Percentiles rank a stretch among this genome's conserved stretches.
Conservation (phyloP, 2,329 filamentous ascomycete species). For the Hypoxylon sp. region DNA sequence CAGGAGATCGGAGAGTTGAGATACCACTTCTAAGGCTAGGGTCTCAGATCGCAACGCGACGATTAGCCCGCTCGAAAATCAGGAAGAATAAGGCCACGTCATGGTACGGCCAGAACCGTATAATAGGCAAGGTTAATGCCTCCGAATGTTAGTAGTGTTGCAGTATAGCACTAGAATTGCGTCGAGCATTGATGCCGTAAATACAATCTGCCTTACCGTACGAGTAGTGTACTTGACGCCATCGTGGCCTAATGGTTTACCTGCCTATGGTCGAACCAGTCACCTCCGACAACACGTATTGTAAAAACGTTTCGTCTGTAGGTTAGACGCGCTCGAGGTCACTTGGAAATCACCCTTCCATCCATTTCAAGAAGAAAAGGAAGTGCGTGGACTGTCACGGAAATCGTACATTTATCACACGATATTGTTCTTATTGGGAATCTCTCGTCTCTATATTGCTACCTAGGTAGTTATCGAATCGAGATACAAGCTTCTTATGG, state of each 20-base stretch:
- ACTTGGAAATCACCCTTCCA: not conserved
- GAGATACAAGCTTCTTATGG: slow-evolving; percentile 12
- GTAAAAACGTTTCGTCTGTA: no score
- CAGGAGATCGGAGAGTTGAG: slow-evolving; percentile 13
- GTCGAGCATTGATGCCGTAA: not conserved
- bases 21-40: slow-evolving; percentile 26
- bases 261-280: no score
- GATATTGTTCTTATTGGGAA: not conserved
- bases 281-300: no score
- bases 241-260: no score
- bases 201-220: not conserved
- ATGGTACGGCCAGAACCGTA: not conserved
- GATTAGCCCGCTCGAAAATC: not conserved
- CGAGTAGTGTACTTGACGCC: no score
- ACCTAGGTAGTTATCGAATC: slow-evolving; percentile 25
- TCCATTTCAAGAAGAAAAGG: not conserved
- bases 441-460: slow-evolving; percentile 33
- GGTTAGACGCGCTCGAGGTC: not conserved
- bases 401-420: not conserved
- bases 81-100: not conserved
- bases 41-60: not conserved
- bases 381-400: not conserved
- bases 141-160: not conserved
- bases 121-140: not conserved
- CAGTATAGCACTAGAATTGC: not conserved